These are phyloP conservation scores for Heliocybe sulcata DNA, from an alignment of 1,284 basidiomycete genomes.

Conservation along the genomic window DNA sequence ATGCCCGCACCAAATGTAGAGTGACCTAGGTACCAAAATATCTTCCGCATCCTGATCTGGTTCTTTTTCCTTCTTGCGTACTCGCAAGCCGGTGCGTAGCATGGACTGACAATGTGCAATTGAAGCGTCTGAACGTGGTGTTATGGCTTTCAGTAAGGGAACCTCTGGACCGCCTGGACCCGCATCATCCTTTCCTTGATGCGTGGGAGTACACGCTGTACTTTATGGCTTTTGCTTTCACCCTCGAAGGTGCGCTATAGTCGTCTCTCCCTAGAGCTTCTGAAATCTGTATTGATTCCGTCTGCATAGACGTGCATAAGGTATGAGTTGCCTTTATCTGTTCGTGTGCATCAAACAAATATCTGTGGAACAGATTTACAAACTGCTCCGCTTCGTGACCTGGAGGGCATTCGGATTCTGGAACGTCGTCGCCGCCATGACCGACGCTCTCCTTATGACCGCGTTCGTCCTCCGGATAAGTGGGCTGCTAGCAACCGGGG, in stretches of 20 bases:
- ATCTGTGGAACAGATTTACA: slow-evolving; percentile 42
- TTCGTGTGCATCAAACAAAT: neutral
- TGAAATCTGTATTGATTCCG: neutral
- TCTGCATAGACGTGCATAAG: slow-evolving; percentile 53
- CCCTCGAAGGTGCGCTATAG: slow-evolving; percentile 58
- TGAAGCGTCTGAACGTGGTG: neutral
- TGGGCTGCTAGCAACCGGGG: slow-evolving; percentile 41
- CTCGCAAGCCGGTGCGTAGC: slow-evolving; percentile 67
- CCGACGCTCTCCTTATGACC: slow-evolving; percentile 61
- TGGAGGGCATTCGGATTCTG: slow-evolving; percentile 79
- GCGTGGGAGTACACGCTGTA: slow-evolving; percentile 77
- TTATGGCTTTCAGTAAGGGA: slow-evolving; percentile 46
- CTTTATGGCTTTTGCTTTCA: slow-evolving; percentile 66
- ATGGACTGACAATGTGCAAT: slow-evolving; percentile 10
- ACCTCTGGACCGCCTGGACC: slow-evolving; percentile 56
- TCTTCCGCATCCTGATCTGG: slow-evolving; percentile 75
- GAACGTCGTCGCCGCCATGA: slow-evolving; percentile 66
- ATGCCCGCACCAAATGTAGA: slow-evolving; percentile 3
- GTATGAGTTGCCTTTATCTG: slow-evolving; percentile 26
- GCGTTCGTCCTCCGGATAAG: slow-evolving; percentile 73
- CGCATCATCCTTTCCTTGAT: slow-evolving; percentile 48
- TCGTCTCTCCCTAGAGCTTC: neutral
- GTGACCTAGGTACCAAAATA: slow-evolving; percentile 62
- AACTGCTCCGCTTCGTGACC: slow-evolving; percentile 57
- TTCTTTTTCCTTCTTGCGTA: slow-evolving; percentile 80